Evolutionary conservation across 495 filamentous ascomycete genomes (phyloP).

Genomic region (Aspergillus leporis): DNA sequence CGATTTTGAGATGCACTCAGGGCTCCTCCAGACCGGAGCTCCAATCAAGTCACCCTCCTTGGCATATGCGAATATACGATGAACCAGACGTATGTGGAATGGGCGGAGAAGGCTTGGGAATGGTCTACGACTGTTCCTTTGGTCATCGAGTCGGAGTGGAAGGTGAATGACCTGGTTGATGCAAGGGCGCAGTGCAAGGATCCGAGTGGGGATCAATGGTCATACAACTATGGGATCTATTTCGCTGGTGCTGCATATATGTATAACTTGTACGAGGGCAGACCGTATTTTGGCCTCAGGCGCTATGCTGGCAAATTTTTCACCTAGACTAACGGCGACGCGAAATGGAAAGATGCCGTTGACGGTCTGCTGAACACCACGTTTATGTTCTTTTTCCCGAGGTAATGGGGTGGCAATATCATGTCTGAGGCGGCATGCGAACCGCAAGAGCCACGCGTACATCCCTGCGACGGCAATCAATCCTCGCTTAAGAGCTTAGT

Average conservation of each 20-base stretch:
- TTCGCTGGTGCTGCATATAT: slow-evolving; percentile 73
- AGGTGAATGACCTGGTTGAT: slow-evolving; percentile 65
- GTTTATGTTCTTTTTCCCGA: slow-evolving; percentile 52
- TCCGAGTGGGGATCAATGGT: slow-evolving; percentile 67
- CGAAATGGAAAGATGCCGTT: slow-evolving; percentile 58
- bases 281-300: no score
- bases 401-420: slow-evolving; percentile 51
- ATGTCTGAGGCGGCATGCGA: slow-evolving; percentile 75
- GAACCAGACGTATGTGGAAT: slow-evolving; percentile 73
- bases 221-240: slow-evolving; percentile 76
- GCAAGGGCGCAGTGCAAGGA: slow-evolving; percentile 51
- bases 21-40: slow-evolving; percentile 36
- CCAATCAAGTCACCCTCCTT: slow-evolving; percentile 39
- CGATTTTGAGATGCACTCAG: slow-evolving; percentile 35
- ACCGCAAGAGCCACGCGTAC: slow-evolving; percentile 37
- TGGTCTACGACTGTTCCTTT: slow-evolving; percentile 65
- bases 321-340: slow-evolving; percentile 37
- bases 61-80: slow-evolving; percentile 58
- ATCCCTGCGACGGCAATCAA: slow-evolving; percentile 66
- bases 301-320: slow-evolving; percentile 23
- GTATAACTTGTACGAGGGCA: slow-evolving; percentile 62
- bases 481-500: slow-evolving; percentile 75
- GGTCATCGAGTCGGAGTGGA: slow-evolving; percentile 46
- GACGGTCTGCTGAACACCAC: slow-evolving; percentile 55
- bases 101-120: slow-evolving; percentile 70